phyloP scores from a whole-genome alignment of 257 asterid genomes.

The Solanum neorickii region DNA sequence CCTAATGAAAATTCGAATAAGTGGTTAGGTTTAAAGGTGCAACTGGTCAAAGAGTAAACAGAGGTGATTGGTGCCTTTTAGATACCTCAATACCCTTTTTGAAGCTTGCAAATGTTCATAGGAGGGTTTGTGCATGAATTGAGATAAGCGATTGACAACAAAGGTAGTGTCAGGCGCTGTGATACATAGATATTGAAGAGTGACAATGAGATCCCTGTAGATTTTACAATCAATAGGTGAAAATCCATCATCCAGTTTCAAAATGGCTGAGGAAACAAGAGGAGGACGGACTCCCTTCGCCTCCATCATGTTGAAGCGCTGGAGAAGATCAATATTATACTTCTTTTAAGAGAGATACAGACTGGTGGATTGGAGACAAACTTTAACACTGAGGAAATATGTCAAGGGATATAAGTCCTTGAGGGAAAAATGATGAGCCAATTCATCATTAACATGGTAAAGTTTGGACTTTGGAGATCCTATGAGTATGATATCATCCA shows the following conservation, averaged over 20 bases:
- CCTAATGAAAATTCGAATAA: neutral
- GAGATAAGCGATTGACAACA: neutral
- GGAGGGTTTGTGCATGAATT: neutral
- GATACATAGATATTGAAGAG: neutral
- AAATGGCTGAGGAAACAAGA: neutral
- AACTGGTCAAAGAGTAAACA: neutral
- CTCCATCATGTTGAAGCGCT: neutral
- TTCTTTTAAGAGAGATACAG: neutral
- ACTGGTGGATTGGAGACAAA: neutral
- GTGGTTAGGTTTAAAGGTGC: neutral
- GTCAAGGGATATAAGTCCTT: no score
- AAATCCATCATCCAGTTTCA: neutral
- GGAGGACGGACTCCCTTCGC: neutral
- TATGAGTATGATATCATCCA: neutral
- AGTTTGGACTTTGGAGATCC: neutral
- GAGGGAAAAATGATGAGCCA: no score
- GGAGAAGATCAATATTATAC: neutral
- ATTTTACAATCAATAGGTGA: neutral
- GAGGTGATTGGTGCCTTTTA: neutral
- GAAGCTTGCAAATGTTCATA: neutral
- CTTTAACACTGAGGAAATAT: no score
- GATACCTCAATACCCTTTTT: neutral
- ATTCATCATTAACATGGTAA: no score
- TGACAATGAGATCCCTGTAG: neutral
- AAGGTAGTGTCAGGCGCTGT: neutral